Evolutionary conservation across 2,329 filamentous ascomycete species (phyloP).

Genomic region (Blastomyces percursus): DNA sequence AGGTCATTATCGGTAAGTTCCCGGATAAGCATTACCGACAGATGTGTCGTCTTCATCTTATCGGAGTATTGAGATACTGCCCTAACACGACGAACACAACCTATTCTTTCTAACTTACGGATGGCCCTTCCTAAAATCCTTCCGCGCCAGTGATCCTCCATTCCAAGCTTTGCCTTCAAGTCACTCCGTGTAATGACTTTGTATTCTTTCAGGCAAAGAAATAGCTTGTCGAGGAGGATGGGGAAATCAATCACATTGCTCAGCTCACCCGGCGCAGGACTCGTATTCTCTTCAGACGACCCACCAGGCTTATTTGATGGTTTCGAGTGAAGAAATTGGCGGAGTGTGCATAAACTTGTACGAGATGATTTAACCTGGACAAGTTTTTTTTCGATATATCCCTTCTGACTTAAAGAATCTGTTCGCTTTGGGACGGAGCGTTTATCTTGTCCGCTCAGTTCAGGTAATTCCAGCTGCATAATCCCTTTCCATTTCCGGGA

Average conservation of each 20-base stretch:
- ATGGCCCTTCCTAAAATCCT: slow-evolving; percentile 34
- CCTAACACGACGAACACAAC: slow-evolving; percentile 35
- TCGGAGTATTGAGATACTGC: slow-evolving; percentile 33
- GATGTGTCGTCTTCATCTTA: slow-evolving; percentile 26
- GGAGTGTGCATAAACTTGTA: slow-evolving; percentile 48
- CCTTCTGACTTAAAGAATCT: slow-evolving; percentile 44
- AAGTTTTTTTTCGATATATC: slow-evolving; percentile 50
- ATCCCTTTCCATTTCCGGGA: slow-evolving; percentile 45
- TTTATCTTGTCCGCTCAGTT: slow-evolving; percentile 51
- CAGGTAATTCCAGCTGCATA: slow-evolving; percentile 45
- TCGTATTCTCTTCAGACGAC: slow-evolving; percentile 11
- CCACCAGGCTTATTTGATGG: slow-evolving; percentile 8
- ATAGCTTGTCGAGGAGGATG: slow-evolving; percentile 39
- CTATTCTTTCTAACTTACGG: slow-evolving; percentile 37
- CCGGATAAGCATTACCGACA: slow-evolving; percentile 36
- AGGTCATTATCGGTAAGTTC: slow-evolving; percentile 32
- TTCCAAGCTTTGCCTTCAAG: slow-evolving; percentile 39
- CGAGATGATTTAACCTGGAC: slow-evolving; percentile 40
- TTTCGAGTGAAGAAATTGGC: slow-evolving; percentile 32
- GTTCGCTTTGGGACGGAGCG: slow-evolving; percentile 53
- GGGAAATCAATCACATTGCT: slow-evolving; percentile 38
- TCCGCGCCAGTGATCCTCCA: slow-evolving; percentile 29
- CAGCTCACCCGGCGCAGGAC: slow-evolving; percentile 10
- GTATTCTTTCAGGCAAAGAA: slow-evolving; percentile 40
- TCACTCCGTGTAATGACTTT: slow-evolving; percentile 44